Evolutionary conservation across 768 basidiomycete genomes (phyloP).

Genomic region (Grammothele lineata): DNA sequence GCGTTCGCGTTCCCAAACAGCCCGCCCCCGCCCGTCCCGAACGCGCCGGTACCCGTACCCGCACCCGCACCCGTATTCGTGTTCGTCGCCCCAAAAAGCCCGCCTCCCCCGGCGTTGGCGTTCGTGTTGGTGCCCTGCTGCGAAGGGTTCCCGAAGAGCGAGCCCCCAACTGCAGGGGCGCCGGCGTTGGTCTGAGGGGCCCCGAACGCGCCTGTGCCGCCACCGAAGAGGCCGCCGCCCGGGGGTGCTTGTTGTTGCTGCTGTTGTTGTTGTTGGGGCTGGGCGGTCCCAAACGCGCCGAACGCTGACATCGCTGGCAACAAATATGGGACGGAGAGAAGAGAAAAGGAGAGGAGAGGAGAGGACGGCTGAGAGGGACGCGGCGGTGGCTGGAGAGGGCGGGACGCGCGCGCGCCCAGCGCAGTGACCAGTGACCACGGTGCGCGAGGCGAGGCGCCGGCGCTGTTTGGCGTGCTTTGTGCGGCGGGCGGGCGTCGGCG

Average conservation of each 20-base stretch:
- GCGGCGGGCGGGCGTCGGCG: too few species aligned
- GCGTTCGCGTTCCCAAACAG: slow-evolving; percentile 22
- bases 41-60: slow-evolving; percentile 12
- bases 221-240: slow-evolving; percentile 22
- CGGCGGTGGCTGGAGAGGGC: too few species aligned
- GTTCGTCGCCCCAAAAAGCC: slow-evolving; percentile 15
- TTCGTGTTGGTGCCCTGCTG: too few species aligned
- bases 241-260: slow-evolving; percentile 16
- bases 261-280: slow-evolving; percentile 17
- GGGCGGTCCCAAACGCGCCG: slow-evolving; percentile 16
- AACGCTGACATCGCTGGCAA: slow-evolving; percentile 8
- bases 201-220: neutral
- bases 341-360: neutral
- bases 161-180: slow-evolving; percentile 3
- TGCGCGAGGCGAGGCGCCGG: too few species aligned
- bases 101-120: slow-evolving; percentile 12
- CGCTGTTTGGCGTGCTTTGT: too few species aligned
- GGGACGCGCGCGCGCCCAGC: too few species aligned
- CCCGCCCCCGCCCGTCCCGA: slow-evolving; percentile 18
- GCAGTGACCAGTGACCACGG: too few species aligned
- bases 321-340: neutral
- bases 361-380: too few species aligned
- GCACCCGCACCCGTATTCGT: slow-evolving; percentile 9
- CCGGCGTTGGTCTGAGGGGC: neutral
- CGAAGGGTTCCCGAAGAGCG: slow-evolving; percentile 11